A percentile compares a stretch with the other conserved stretches of the same genome.
These are phyloP conservation scores for Antrodiella citrinella DNA, from an alignment of 768 basidiomycete genomes.

Conservation along the genomic window DNA sequence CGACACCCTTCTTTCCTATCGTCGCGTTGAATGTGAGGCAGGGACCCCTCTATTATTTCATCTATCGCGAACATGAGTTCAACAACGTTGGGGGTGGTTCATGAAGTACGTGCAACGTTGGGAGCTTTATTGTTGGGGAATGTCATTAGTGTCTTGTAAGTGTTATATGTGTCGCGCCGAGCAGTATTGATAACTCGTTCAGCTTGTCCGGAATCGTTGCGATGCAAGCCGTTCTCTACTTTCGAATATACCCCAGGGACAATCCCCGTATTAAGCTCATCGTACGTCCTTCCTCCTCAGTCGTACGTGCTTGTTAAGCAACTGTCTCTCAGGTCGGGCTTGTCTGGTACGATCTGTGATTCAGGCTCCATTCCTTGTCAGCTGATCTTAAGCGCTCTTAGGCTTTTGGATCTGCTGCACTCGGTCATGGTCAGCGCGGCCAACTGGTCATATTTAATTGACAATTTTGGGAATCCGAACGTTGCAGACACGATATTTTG, in stretches of 20 bases:
- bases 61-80: background rate
- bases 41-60: background rate
- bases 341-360: too few species aligned
- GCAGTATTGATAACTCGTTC: background rate
- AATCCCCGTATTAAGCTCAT: slow-evolving; percentile 10
- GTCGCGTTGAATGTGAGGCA: background rate
- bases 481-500: slow-evolving; percentile 18
- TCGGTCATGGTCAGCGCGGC: slow-evolving; percentile 15
- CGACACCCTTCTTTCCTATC: background rate
- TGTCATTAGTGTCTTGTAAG: slow-evolving; percentile 21
- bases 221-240: slow-evolving; percentile 19
- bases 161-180: background rate
- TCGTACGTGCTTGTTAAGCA: too few species aligned
- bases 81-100: slow-evolving; percentile 1
- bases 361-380: background rate
- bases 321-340: background rate
- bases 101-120: slow-evolving; percentile 7
- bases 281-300: slow-evolving; percentile 14
- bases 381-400: slow-evolving; percentile 4
- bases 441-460: slow-evolving; percentile 18
- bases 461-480: slow-evolving; percentile 11
- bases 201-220: slow-evolving; percentile 20
- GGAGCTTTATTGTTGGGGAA: slow-evolving; percentile 10
- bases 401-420: slow-evolving; percentile 19
- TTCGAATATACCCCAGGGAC: slow-evolving; percentile 16